Conservation (phyloP, 1,284 basidiomycete genomes). For the Trametes pubescens region DNA sequence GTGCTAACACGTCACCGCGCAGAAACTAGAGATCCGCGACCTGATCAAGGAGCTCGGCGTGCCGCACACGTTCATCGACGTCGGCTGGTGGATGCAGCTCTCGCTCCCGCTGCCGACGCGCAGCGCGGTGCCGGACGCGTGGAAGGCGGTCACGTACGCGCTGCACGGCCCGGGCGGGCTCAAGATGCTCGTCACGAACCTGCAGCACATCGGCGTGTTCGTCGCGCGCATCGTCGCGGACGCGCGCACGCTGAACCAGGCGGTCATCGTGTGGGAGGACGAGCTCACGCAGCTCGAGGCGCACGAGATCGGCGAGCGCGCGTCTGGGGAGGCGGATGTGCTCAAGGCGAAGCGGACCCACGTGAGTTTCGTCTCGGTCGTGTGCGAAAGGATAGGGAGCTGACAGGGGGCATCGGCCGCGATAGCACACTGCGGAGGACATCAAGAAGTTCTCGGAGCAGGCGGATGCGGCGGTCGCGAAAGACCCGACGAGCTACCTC, state of each 20-base stretch:
- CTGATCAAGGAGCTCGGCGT: constrained; percentile 23
- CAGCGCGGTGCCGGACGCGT: constrained; percentile 1
- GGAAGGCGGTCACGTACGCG: constrained; percentile 6
- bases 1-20: neutral
- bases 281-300: constrained; percentile 32
- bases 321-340: constrained; percentile 27
- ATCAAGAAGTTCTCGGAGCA: constrained; percentile 6
- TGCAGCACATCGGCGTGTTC: constrained; percentile 32
- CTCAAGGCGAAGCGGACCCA: constrained; percentile 20
- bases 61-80: constrained; percentile 30
- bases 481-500: neutral
- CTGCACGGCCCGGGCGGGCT: constrained; percentile 26
- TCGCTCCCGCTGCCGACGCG: constrained; percentile 16
- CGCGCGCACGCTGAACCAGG: constrained; percentile 37
- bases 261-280: constrained; percentile 42
- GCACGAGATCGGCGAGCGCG: constrained; percentile 26
- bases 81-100: constrained; percentile 35
- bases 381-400: too few relatives aligned
- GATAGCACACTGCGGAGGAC: constrained; percentile 26
- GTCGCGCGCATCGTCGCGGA: constrained; percentile 38
- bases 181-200: constrained; percentile 30
- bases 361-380: constrained; percentile 14
- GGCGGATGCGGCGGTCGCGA: constrained; percentile 1
- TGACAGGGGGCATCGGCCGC: too few relatives aligned
- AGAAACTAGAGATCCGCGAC: constrained; percentile 23